Evolutionary conservation across 257 asterid species (phyloP).

Genomic region (Cordia subcordata): DNA sequence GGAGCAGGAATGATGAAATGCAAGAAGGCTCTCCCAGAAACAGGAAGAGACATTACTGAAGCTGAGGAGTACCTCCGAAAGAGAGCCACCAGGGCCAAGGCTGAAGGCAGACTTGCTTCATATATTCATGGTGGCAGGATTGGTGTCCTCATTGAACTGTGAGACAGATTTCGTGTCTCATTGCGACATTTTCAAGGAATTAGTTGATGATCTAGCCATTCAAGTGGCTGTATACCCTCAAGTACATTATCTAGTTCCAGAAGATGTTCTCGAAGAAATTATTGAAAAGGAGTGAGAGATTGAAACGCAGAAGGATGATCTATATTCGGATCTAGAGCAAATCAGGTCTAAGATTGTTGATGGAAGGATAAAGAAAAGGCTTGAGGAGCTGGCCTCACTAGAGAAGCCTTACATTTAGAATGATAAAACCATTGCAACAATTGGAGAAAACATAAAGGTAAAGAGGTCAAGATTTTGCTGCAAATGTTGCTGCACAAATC

Average conservation of each 20-base stretch:
- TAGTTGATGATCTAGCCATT: conserved; percentile 92
- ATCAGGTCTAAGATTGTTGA: conserved; percentile 86
- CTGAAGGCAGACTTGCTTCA: conserved; percentile 94
- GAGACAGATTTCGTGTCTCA: conserved; percentile 97
- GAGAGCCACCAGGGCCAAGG: conserved; percentile 88
- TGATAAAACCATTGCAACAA: conserved; percentile 84
- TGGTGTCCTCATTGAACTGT: conserved; percentile 84
- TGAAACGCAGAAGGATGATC: conserved; percentile 95
- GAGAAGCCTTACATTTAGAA: conserved; percentile 93
- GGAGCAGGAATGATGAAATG: conserved; percentile 99
- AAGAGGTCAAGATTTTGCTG: conserved; percentile 91
- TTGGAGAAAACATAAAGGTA: conserved; percentile 92
- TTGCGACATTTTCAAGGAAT: conserved; percentile 86
- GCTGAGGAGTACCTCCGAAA: conserved; percentile 88
- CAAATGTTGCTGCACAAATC: conserved; percentile 98
- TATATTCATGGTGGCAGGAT: conserved; percentile 91
- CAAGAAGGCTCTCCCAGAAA: conserved; percentile 80
- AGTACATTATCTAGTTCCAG: conserved; percentile 64
- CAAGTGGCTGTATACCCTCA: conserved; percentile 99
- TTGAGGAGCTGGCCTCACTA: conserved; percentile 72
- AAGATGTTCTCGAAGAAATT: conserved; percentile 72
- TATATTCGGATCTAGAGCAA: conserved; percentile 79
- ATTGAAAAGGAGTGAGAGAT: conserved; percentile 72
- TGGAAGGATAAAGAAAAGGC: conserved; percentile 83
- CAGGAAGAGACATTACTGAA: conserved; percentile 72